Conservation (phyloP, 2,329 filamentous ascomycete species). For the Teratosphaeriaceae sp. region DNA sequence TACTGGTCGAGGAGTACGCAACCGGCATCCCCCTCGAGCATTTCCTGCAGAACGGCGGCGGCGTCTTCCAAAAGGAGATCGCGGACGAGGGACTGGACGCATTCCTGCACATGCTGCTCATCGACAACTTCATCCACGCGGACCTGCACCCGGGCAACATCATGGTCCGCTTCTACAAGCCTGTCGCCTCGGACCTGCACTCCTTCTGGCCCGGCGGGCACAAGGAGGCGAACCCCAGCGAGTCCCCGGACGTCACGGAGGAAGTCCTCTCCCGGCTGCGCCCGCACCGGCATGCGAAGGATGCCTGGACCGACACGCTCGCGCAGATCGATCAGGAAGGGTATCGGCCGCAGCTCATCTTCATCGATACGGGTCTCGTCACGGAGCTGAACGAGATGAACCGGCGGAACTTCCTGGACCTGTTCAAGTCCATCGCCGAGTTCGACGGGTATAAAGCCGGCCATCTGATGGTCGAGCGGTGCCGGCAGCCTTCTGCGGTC, state of each 20-base stretch:
- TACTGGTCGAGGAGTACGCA: constrained; percentile 92
- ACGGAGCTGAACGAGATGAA: constrained; percentile 87
- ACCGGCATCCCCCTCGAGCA: constrained; percentile 86
- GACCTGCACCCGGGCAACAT: constrained; percentile 97
- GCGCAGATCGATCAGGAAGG: constrained; percentile 75
- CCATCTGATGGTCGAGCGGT: constrained; percentile 91
- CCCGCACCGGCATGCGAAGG: constrained; percentile 61
- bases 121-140: constrained; percentile 97
- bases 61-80: constrained; percentile 88
- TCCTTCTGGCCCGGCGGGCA: constrained; percentile 13
- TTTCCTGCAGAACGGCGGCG: constrained; percentile 86
- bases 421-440: constrained; percentile 92
- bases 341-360: constrained; percentile 88
- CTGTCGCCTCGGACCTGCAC: constrained; percentile 60
- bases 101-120: constrained; percentile 90
- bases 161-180: constrained; percentile 97
- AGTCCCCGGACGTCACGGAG: constrained; percentile 73
- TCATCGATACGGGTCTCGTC: constrained; percentile 94
- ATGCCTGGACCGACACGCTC: constrained; percentile 66
- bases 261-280: constrained; percentile 73
- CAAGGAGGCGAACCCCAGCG: constrained; percentile 31
- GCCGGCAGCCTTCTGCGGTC: constrained; percentile 84
- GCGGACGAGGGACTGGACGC: constrained; percentile 92
- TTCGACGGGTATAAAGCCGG: constrained; percentile 96
- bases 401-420: constrained; percentile 82